These are phyloP conservation scores for Durio zibethinus DNA, from an alignment of 345 rosid genomes.

Conservation along the genomic window DNA sequence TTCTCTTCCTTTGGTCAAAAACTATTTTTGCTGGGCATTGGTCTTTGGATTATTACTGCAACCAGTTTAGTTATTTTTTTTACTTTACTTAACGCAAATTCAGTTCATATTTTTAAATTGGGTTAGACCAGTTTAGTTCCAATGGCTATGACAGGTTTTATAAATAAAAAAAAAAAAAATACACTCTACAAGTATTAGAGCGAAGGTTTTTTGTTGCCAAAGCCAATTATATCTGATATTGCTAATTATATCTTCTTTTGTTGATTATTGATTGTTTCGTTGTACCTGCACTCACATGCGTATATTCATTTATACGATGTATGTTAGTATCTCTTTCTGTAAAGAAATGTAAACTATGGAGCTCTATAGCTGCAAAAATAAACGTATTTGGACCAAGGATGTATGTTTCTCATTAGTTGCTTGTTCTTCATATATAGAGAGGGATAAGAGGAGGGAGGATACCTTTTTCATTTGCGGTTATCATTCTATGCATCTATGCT, in stretches of 20 bases:
- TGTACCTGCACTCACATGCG: background rate
- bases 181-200: slow-evolving; percentile 55
- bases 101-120: too few species aligned
- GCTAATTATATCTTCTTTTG: background rate
- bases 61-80: too few species aligned
- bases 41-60: too few species aligned
- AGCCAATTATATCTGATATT: slow-evolving; percentile 33
- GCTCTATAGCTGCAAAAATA: background rate
- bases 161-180: slow-evolving; percentile 45
- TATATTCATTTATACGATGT: background rate
- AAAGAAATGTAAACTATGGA: background rate
- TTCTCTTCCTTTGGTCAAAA: too few species aligned
- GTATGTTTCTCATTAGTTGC: background rate
- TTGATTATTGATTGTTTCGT: background rate
- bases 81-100: too few species aligned
- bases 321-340: background rate
- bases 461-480: too few species aligned
- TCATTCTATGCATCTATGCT: too few species aligned
- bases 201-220: slow-evolving; percentile 50
- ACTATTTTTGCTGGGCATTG: too few species aligned
- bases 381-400: background rate
- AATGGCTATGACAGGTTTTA: slow-evolving; percentile 18
- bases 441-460: background rate
- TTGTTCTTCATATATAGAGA: background rate
- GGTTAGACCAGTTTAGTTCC: slow-evolving; percentile 1